Percentiles rank a stretch among this genome's conserved stretches.
Evolutionary conservation across 2,329 filamentous ascomycete genomes (phyloP).

Genomic region (Ophiocordyceps unilateralis): DNA sequence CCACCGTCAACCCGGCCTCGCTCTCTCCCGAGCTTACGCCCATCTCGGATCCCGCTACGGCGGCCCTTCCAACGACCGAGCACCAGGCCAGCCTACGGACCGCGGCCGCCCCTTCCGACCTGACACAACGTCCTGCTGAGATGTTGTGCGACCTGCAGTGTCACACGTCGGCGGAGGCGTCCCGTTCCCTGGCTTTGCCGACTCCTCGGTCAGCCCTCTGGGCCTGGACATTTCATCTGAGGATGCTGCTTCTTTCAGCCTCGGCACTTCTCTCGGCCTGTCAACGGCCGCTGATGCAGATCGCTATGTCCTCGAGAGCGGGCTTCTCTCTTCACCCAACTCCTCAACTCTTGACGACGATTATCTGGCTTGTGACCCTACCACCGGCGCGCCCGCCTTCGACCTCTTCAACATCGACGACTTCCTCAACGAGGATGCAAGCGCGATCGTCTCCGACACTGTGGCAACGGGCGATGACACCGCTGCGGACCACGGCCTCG

Average conservation of each 20-base stretch:
- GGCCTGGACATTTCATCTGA: constrained; percentile 34
- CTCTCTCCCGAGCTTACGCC: constrained; percentile 40
- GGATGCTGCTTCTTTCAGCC: constrained; percentile 46
- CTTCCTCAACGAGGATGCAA: constrained; percentile 36
- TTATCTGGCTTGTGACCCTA: constrained; percentile 46
- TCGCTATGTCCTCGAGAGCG: constrained; percentile 61
- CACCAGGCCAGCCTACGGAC: constrained; percentile 9
- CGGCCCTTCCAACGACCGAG: constrained; percentile 4
- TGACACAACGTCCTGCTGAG: constrained; percentile 99
- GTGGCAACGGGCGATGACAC: constrained; percentile 30
- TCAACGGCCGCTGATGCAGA: constrained; percentile 53
- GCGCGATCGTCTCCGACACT: constrained; percentile 26
- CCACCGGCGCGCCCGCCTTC: constrained; percentile 22
- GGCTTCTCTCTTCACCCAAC: constrained; percentile 58
- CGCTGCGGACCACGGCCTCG: constrained; percentile 34
- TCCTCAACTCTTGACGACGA: constrained; percentile 47
- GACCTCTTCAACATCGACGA: constrained; percentile 34
- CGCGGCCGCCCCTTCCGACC: constrained; percentile 47
- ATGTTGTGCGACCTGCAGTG: constrained; percentile 99
- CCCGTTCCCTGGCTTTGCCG: constrained; percentile 25
- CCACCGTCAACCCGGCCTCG: constrained; percentile 43
- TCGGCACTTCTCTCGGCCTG: constrained; percentile 51
- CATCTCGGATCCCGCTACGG: constrained; percentile 22
- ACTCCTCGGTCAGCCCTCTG: constrained; percentile 20
- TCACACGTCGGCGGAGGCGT: constrained; percentile 72